Conservation (phyloP, 2,329 filamentous ascomycete species). For the Cladosporium sp. region DNA sequence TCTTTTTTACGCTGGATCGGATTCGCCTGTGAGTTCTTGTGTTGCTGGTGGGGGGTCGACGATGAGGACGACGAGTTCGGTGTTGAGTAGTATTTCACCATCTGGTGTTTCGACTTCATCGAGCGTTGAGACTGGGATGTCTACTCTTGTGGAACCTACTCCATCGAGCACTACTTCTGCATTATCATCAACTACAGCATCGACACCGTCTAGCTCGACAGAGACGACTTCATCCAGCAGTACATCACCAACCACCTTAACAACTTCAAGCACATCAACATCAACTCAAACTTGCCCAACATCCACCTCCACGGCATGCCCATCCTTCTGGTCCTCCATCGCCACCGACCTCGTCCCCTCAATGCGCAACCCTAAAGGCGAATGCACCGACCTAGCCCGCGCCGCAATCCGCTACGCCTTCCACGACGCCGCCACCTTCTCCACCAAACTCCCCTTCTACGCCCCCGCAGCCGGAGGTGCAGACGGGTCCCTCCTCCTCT, state of each 20-base stretch:
- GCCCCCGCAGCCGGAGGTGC: constrained; percentile 33
- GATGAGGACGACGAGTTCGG: not conserved
- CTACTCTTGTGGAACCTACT: constrained; percentile 12
- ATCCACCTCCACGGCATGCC: constrained; percentile 19
- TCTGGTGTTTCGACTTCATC: constrained; percentile 5
- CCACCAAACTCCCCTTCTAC: constrained; percentile 18
- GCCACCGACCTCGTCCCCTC: constrained; percentile 25
- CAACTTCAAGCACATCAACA: not conserved
- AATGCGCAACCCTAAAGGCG: constrained; percentile 21
- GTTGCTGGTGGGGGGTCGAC: not conserved
- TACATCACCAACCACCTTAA: not conserved
- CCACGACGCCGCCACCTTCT: constrained; percentile 28
- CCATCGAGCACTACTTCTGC: constrained; percentile 18
- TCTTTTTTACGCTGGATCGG: constrained; percentile 15
- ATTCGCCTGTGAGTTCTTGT: constrained; percentile 8
- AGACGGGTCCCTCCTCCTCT: constrained; percentile 39
- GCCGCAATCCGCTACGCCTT: constrained; percentile 33
- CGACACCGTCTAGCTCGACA: constrained; percentile 4
- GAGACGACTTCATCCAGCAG: not conserved
- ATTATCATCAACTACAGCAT: constrained; percentile 10
- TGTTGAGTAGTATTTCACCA: not conserved
- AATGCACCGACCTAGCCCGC: constrained; percentile 31
- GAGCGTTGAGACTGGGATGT: no score
- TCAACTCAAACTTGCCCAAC: constrained; percentile 12
- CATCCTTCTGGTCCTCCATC: constrained; percentile 28